Conservation (phyloP, 768 basidiomycete species). For the Amanita inopinata region DNA sequence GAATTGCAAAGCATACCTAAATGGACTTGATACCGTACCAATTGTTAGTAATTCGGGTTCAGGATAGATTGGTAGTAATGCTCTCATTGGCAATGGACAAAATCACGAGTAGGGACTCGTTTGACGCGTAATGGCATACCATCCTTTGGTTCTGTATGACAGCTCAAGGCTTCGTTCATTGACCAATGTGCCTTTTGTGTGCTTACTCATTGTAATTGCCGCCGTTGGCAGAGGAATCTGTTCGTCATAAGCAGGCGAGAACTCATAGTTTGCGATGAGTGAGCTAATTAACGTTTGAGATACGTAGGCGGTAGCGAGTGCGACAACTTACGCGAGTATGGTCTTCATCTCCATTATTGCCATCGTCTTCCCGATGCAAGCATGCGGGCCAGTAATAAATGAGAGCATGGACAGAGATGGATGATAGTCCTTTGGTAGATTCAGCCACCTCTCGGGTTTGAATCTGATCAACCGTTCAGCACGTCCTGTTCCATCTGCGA, state of each 20-base stretch:
- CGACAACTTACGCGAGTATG: constrained; percentile 26
- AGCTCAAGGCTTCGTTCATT: neutral
- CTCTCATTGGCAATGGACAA: too few species aligned
- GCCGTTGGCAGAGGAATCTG: constrained; percentile 28
- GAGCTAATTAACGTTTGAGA: too few species aligned
- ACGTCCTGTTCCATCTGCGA: constrained; percentile 1
- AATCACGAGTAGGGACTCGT: constrained; percentile 10
- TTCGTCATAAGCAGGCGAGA: constrained; percentile 29
- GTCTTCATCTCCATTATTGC: constrained; percentile 38
- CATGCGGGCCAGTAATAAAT: constrained; percentile 36
- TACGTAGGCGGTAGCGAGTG: too few species aligned
- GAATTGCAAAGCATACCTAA: constrained; percentile 25
- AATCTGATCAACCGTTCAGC: constrained; percentile 21
- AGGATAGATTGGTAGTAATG: constrained; percentile 7
- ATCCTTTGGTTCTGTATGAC: constrained; percentile 24
- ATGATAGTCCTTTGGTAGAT: constrained; percentile 26
- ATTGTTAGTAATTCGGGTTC: constrained; percentile 2
- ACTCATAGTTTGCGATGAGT: constrained; percentile 31
- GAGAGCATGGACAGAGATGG: constrained; percentile 28
- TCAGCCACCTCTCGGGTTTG: constrained; percentile 36
- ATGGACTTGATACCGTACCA: constrained; percentile 4
- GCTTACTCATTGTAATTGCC: constrained; percentile 37
- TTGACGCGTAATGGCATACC: constrained; percentile 26
- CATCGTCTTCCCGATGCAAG: constrained; percentile 40
- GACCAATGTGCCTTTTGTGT: too few species aligned